Evolutionary conservation across 1,284 basidiomycete genomes (phyloP).

Genomic region (Anthracocystis walkeri): DNA sequence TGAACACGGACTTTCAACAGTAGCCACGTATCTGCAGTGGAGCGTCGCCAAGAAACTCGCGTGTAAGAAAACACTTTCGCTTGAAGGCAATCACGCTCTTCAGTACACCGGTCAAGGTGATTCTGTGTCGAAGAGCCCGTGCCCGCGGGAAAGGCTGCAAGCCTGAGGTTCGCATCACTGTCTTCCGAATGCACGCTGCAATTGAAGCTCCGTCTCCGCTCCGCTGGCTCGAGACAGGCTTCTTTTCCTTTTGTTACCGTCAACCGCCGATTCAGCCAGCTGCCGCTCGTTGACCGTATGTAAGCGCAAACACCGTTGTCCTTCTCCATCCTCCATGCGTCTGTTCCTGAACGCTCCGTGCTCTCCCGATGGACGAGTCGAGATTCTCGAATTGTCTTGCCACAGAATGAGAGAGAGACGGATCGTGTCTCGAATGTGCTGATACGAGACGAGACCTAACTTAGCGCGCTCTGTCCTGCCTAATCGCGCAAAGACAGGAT

Average conservation of each 20-base stretch:
- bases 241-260: background rate
- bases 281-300: background rate
- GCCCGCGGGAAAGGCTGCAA: background rate
- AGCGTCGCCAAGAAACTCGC: background rate
- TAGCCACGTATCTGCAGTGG: too few species aligned
- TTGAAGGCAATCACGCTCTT: background rate
- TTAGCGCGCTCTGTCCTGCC: too few species aligned
- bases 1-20: background rate
- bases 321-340: too few species aligned
- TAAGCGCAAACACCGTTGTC: too few species aligned
- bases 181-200: slow-evolving; percentile 25
- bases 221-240: slow-evolving; percentile 10
- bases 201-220: slow-evolving; percentile 11
- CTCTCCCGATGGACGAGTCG: too few species aligned
- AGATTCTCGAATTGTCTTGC: too few species aligned
- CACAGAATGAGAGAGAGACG: too few species aligned
- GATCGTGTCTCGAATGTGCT: too few species aligned
- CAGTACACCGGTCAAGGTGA: background rate
- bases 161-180: slow-evolving; percentile 27
- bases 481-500: background rate
- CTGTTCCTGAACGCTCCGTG: too few species aligned
- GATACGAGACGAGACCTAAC: too few species aligned
- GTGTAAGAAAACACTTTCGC: background rate
- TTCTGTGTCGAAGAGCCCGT: background rate
- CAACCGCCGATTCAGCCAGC: slow-evolving; percentile 29